Evolutionary conservation across 495 filamentous ascomycete genomes (phyloP), one percentile per base, ranked within the genome.

Genomic region (Aspergillus cristatus): DNA sequence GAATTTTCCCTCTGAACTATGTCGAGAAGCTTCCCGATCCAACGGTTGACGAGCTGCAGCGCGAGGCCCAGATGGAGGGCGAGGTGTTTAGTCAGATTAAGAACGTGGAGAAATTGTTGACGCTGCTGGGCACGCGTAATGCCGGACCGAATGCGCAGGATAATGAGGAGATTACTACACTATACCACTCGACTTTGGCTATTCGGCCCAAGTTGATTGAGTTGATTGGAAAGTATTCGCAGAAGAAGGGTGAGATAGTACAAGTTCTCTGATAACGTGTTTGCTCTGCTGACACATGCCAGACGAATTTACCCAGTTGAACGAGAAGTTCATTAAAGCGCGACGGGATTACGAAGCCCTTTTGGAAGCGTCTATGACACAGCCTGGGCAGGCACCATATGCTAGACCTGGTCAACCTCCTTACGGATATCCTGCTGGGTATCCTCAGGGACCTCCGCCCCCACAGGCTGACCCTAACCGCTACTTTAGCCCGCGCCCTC

Each of bases 301-400:
- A 95, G 88, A 98, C 62, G 91, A 98, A 53, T 96, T 98, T 54
- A 94, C 90, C 2, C 87, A 94, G 51, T 74, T 98, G 29, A 98
- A 98, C 55, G 91, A 98, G 50, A 97, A 97, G 58, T 98, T 98
- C 60, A 97, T 98, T 70, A 98, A 98, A 62, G 91, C 91, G 8
- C 79, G 91, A 40, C 76, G 90, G 48, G 91, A 97, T 55, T 98
- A 97, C 58, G 91, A 98, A 60, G 78, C 84, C 18, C 71, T 98
- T n/a, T 68, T 98, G 25, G 91, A 98, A 58, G 81, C 85, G 16
- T 96, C 90, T 16, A 96, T 98, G 88, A 78, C 91, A 1, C 86
- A 93, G 41, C 77, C 84, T 6, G 65, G 78, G n/a, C 79, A 84
- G 45, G 75, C 79, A 16, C 81, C 77, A 45, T 90, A 84, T 54